phyloP scores from a whole-genome alignment of 805 yeast genomes.

The Saccharomycopsis guyanensis region DNA sequence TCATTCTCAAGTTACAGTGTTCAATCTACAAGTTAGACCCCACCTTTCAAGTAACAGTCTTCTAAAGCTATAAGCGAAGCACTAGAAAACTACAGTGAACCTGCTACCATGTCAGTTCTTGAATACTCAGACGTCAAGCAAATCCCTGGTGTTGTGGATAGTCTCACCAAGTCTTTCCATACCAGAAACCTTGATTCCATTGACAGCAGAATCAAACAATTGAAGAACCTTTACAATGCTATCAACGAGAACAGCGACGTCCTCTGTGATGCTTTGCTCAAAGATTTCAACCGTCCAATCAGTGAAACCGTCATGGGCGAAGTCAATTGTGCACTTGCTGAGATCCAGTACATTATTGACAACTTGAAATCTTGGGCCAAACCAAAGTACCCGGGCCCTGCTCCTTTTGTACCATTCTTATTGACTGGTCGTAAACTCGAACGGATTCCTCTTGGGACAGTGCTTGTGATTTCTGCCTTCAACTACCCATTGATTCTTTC shows the following conservation, averaged over 20 bases:
- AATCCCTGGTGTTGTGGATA: slow-evolving; percentile 5
- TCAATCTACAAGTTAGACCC: no score
- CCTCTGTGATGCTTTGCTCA: slow-evolving; percentile 47
- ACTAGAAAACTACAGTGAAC: no score
- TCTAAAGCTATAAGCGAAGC: no score
- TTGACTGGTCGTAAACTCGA: slow-evolving; percentile 31
- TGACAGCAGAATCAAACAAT: slow-evolving; percentile 50
- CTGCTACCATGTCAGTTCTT: no score
- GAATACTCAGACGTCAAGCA: slow-evolving; percentile 4
- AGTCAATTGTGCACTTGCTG: slow-evolving; percentile 41
- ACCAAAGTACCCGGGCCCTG: slow-evolving; percentile 33
- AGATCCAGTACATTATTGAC: slow-evolving; percentile 50
- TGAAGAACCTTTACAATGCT: slow-evolving; percentile 60
- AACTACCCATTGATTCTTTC: slow-evolving; percentile 69
- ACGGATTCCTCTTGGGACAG: slow-evolving; percentile 51
- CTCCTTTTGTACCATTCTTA: slow-evolving; percentile 28
- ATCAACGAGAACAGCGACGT: slow-evolving; percentile 49
- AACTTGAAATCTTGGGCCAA: slow-evolving; percentile 55
- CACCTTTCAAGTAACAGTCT: no score
- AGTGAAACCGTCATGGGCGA: slow-evolving; percentile 61
- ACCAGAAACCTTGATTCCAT: slow-evolving; percentile 31
- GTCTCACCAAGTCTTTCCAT: slow-evolving; percentile 3
- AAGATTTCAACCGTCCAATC: slow-evolving; percentile 61
- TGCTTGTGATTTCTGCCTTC: slow-evolving; percentile 70
- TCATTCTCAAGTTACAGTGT: no score